These are phyloP conservation scores for Aechmea fasciata DNA, from an alignment of 176 grass and related monocot genomes.

Conservation along the genomic window DNA sequence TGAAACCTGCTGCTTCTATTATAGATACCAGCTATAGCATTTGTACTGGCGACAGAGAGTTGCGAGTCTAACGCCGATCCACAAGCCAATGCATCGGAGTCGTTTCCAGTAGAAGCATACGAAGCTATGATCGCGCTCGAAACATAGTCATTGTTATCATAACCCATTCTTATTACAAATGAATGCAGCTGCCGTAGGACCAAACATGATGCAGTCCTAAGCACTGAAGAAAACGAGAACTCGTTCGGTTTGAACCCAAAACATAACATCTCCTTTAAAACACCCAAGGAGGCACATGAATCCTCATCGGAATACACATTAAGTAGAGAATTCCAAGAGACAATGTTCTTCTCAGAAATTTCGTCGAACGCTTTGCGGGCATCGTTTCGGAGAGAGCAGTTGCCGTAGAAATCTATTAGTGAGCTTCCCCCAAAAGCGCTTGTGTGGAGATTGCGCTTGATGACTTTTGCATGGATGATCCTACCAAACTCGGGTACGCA, in stretches of 20 bases:
- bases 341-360: constrained; percentile 27
- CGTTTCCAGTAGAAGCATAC: constrained; percentile 46
- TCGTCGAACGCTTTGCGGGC: constrained; percentile 38
- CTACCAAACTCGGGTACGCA: constrained; percentile 30
- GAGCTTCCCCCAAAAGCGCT: constrained; percentile 40
- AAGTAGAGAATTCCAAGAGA: constrained; percentile 59
- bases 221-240: constrained; percentile 46
- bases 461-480: constrained; percentile 46
- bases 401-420: constrained; percentile 42
- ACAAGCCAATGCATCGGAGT: constrained; percentile 36
- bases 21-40: constrained; percentile 52
- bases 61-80: constrained; percentile 23
- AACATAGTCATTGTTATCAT: constrained; percentile 42
- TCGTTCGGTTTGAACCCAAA: constrained; percentile 49
- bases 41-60: constrained; percentile 25
- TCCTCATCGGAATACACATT: constrained; percentile 26
- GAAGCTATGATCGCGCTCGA: constrained; percentile 54
- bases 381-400: constrained; percentile 22
- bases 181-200: constrained; percentile 57
- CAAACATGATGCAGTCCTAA: constrained; percentile 34
- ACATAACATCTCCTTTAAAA: constrained; percentile 41
- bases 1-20: constrained; percentile 41
- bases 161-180: constrained; percentile 54
- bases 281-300: constrained; percentile 18
- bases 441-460: constrained; percentile 44